Percentiles rank a stretch among this genome's conserved stretches.
These are phyloP conservation scores for Buddleja alternifolia DNA, from an alignment of 257 asterid species.

Conservation along the genomic window DNA sequence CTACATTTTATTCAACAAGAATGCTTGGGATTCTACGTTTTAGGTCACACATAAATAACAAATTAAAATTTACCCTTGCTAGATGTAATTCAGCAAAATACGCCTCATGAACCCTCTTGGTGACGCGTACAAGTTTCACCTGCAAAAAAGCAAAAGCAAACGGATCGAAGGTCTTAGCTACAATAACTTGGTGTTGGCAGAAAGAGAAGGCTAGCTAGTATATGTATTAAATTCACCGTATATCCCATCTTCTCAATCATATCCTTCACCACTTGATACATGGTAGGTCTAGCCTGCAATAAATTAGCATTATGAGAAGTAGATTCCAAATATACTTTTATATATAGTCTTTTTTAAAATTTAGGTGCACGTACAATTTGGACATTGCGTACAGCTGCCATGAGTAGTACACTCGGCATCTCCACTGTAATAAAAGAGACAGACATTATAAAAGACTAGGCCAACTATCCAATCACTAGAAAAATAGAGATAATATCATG, in stretches of 20 bases:
- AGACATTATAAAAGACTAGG: background rate
- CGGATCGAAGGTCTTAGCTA: conserved; percentile 7
- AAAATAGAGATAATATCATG: conserved; percentile 11
- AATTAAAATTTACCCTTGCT: conserved; percentile 52
- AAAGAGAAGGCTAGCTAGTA: background rate
- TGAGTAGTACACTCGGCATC: conserved; percentile 95
- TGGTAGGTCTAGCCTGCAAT: conserved; percentile 85
- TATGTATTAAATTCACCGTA: conserved; percentile 49
- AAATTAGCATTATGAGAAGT: conserved; percentile 13
- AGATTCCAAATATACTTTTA: too few relatives aligned
- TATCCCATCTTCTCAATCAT: conserved; percentile 99
- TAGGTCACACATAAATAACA: background rate
- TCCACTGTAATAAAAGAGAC: conserved; percentile 70
- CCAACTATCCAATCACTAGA: conserved; percentile 1
- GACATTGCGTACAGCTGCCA: conserved; percentile 96
- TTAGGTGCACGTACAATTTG: conserved; percentile 65
- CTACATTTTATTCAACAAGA: background rate
- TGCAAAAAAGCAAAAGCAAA: conserved; percentile 29
- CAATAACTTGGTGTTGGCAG: conserved; percentile 1
- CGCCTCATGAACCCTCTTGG: conserved; percentile 97
- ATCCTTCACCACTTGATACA: conserved; percentile 89
- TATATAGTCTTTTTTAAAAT: too few relatives aligned
- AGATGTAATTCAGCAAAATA: conserved; percentile 89
- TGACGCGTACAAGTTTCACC: conserved; percentile 93
- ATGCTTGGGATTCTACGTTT: background rate